Evolutionary conservation across 768 basidiomycete genomes (phyloP).

Genomic region (Collybia sp.): DNA sequence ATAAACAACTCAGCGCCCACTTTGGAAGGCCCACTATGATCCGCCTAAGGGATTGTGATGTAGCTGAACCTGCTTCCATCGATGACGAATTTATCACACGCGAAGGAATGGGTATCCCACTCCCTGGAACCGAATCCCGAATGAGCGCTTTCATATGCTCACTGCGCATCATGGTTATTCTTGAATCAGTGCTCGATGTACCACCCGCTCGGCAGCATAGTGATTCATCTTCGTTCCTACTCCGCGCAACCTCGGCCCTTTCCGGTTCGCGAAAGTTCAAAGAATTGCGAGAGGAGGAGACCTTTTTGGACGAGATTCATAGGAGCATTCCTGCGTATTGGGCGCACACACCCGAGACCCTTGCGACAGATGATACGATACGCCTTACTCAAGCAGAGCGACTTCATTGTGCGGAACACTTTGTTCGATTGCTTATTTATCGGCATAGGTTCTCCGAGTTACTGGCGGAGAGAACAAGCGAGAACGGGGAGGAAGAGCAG

Average conservation of each 20-base stretch:
- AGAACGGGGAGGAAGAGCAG: conserved; percentile 47
- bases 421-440: conserved; percentile 83
- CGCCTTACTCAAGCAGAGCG: conserved; percentile 86
- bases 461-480: conserved; percentile 63
- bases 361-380: conserved; percentile 82
- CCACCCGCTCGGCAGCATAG: conserved; percentile 60
- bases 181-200: conserved; percentile 85
- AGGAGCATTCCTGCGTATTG: conserved; percentile 69
- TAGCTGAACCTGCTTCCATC: conserved; percentile 78
- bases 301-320: conserved; percentile 75
- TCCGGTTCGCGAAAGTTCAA: conserved; percentile 56
- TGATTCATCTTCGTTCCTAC: conserved; percentile 74
- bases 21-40: conserved; percentile 89
- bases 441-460: conserved; percentile 80
- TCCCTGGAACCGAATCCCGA: conserved; percentile 67
- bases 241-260: conserved; percentile 65
- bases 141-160: conserved; percentile 78
- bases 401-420: conserved; percentile 84
- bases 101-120: conserved; percentile 63
- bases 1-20: conserved; percentile 86
- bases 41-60: conserved; percentile 85
- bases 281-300: conserved; percentile 76
- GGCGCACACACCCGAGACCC: conserved; percentile 75
- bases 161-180: conserved; percentile 77
- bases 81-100: conserved; percentile 88